Evolutionary conservation across 768 basidiomycete species (phyloP).

Genomic region (Coprinellus micaceus): DNA sequence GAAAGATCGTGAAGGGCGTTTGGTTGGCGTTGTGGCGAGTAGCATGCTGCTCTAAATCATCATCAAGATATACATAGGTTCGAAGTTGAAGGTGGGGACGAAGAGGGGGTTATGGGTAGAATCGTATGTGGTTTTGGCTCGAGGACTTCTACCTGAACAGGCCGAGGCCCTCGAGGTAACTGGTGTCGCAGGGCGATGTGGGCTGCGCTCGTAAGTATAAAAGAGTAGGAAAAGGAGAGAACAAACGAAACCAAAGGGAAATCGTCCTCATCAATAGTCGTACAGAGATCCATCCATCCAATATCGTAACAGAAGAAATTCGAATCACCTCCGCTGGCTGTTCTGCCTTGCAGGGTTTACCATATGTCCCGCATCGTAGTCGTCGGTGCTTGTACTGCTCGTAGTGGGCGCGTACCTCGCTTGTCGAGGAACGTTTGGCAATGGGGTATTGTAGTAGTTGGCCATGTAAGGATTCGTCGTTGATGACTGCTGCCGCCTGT

Average conservation of each 20-base stretch:
- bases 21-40: too few relatives aligned
- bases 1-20: background rate
- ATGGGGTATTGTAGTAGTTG: slow-evolving; percentile 4
- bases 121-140: background rate
- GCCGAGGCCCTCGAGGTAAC: background rate
- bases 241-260: background rate
- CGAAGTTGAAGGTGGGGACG: background rate
- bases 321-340: background rate
- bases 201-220: background rate
- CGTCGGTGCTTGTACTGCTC: background rate
- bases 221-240: background rate
- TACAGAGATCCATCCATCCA: background rate
- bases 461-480: slow-evolving; percentile 1
- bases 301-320: background rate
- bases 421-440: slow-evolving; percentile 5
- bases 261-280: background rate
- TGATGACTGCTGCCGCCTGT: background rate
- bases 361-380: slow-evolving; percentile 10
- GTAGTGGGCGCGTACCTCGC: background rate
- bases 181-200: background rate
- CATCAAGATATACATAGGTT: background rate
- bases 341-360: slow-evolving; percentile 2
- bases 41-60: background rate
- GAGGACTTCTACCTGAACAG: background rate
- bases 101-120: background rate